phyloP scores from a whole-genome alignment of 306 rosid species.

The Trichosanthes truncata region DNA sequence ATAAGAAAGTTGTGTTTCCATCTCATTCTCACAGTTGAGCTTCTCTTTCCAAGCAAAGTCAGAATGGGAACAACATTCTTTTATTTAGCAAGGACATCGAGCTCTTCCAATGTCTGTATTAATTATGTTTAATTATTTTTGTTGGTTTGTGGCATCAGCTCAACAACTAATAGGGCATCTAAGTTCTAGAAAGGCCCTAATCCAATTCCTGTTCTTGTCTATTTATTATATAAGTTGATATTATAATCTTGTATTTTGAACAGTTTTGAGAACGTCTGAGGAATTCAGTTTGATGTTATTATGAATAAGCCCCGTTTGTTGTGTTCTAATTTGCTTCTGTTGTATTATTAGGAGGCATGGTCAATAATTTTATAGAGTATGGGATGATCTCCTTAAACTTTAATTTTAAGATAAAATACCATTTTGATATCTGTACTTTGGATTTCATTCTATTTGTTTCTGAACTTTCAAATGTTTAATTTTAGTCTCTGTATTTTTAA shows the following conservation, averaged over 20 bases:
- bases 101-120: constrained; percentile 10
- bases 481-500: no score
- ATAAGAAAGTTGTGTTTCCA: neutral
- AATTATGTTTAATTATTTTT: constrained; percentile 5
- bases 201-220: constrained; percentile 1
- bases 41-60: neutral
- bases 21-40: neutral
- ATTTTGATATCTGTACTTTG: no score
- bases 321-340: neutral
- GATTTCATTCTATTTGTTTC: no score
- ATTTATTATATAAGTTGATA: constrained; percentile 8
- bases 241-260: constrained; percentile 1
- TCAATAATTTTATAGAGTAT: no score
- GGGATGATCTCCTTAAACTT: no score
- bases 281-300: constrained; percentile 4
- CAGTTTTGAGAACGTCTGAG: constrained; percentile 1
- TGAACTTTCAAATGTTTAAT: no score
- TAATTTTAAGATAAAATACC: no score
- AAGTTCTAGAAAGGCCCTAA: neutral
- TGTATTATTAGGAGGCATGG: neutral
- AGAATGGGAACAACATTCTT: constrained; percentile 5
- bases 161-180: neutral
- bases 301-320: neutral
- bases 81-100: neutral
- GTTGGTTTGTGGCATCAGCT: neutral